Conservation (phyloP, 2,329 filamentous ascomycete genomes). For the Xylaria arbuscula region DNA sequence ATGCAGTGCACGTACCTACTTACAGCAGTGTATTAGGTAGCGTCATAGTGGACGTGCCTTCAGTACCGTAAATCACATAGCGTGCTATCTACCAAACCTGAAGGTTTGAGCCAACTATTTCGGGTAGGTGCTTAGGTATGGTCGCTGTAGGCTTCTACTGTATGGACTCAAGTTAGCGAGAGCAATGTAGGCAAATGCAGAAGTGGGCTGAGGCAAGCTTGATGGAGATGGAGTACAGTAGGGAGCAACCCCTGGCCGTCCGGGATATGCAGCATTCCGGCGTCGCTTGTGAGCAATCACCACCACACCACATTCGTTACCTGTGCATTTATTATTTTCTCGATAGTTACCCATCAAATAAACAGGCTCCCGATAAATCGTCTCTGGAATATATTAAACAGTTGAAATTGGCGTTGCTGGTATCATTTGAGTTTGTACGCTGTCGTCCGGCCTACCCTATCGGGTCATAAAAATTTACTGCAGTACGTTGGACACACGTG, state of each 20-base stretch:
- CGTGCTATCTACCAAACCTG: no score
- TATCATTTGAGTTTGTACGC: neutral
- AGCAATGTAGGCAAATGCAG: no score
- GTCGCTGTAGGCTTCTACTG: no score
- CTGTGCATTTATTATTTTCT: neutral
- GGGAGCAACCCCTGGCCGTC: neutral
- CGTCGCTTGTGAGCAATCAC: neutral
- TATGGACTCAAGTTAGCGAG: no score
- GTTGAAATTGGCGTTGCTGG: neutral
- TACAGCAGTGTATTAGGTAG: neutral
- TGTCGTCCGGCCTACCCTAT: slow-evolving; percentile 7
- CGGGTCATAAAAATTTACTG: neutral
- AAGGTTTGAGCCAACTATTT: no score
- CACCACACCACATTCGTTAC: neutral
- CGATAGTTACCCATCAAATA: neutral
- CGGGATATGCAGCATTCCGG: neutral
- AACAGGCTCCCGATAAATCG: neutral
- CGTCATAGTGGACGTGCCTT: no score
- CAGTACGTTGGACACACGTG: slow-evolving; percentile 6
- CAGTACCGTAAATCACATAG: no score
- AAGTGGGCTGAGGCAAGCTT: neutral
- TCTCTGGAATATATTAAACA: neutral
- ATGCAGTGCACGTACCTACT: neutral
- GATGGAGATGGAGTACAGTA: neutral
- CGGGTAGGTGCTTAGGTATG: no score